Evolutionary conservation across 208 protist genomes (phyloP), one percentile per base, ranked within the genome.

Genomic region (Acanthamoeba castellanii): DNA sequence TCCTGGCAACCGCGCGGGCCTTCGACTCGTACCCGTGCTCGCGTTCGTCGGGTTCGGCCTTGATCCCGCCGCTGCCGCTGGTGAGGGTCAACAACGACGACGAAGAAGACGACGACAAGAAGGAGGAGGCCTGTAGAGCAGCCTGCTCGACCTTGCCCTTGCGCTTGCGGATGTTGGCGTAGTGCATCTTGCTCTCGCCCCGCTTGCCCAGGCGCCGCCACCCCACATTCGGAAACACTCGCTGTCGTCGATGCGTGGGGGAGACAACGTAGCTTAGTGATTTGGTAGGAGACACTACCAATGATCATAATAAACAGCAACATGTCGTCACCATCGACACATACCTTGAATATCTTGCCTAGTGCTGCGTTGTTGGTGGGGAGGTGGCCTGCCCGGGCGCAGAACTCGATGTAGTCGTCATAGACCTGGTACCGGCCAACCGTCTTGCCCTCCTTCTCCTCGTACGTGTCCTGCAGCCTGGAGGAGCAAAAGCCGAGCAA

Each of bases 361-460:
- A 92, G 85, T 27, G 85, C 85, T 11, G 85, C 85, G 55, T 92
- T 92, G 85, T 92, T 92, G 85, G 85, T 92, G 85, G 85, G 55
- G 16, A 45, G 59, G 20, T 74, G 61, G 27, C 85, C 85, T 1
- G 20, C 37, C 59, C 42, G 5, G 16, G 8, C 20, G 85, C 85
- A 92, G 85, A 70, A 92, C 22, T 37, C 85, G 59, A 92, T 11
- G 85, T 92, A 92, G 85, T 66, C 52, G 27, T 66, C 85, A 20
- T 92, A 92, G 30, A 92, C 85, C 59, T 92, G 34, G 34, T 92
- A 66, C 13, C 85, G 52, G 18, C 59, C 85, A 5, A 92, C 57
- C 27, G 85, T 72, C 57, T 92, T 72, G 52, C 85, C 85, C 25
- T 72, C 30, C 34, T 92, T 92, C 85, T 92, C 85, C 64, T 92